Conservation (phyloP, 257 asterid genomes). For the Striga asiatica region DNA sequence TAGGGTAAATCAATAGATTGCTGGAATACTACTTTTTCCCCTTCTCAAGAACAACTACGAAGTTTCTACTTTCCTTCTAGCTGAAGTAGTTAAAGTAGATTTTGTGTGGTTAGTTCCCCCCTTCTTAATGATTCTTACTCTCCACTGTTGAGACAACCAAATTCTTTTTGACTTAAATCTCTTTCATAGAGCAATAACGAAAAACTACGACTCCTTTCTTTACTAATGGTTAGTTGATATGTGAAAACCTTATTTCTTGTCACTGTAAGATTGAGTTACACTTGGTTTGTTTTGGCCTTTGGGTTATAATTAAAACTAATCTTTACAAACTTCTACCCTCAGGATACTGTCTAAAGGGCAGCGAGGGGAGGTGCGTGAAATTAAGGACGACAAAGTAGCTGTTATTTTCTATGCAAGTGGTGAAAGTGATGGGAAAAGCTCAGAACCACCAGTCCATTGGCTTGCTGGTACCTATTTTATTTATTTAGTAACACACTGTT, state of each 20-base stretch:
- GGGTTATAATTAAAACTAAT: not conserved
- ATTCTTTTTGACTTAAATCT: too few species aligned
- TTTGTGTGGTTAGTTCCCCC: not conserved
- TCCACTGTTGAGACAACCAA: too few species aligned
- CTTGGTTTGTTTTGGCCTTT: not conserved
- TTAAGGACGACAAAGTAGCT: not conserved
- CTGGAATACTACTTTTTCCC: too few species aligned
- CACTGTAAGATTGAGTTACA: too few species aligned
- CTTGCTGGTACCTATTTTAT: not conserved
- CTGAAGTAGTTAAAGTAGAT: too few species aligned
- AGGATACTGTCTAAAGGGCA: not conserved
- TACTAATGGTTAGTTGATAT: too few species aligned
- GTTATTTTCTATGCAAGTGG: not conserved
- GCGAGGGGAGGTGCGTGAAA: not conserved
- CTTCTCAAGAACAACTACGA: too few species aligned
- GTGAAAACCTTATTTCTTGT: too few species aligned
- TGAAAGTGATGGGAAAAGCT: not conserved
- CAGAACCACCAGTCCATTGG: not conserved
- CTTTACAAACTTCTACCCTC: not conserved
- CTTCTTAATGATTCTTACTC: not conserved
- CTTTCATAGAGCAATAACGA: too few species aligned
- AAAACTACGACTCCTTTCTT: too few species aligned
- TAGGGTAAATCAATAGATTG: too few species aligned
- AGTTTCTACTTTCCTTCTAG: too few species aligned
- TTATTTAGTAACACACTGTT: not conserved